phyloP scores from a whole-genome alignment of 805 yeast species.

The Saccharomyces paradoxus region DNA sequence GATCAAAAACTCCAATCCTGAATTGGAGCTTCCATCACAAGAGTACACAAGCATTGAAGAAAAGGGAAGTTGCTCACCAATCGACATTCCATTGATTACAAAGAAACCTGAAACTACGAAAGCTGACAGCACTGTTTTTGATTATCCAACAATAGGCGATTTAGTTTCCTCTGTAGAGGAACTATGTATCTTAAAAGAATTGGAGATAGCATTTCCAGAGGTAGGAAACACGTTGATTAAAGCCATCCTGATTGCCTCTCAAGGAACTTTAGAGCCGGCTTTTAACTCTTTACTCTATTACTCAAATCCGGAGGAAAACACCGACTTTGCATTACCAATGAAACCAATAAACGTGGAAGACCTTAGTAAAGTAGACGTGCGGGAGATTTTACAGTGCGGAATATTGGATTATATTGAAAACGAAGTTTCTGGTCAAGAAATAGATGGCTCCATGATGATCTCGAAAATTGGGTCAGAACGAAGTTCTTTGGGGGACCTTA shows the following conservation, averaged over 20 bases:
- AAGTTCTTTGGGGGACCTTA: neutral
- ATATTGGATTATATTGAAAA: neutral
- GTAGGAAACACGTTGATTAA: conserved; percentile 61
- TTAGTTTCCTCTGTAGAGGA: neutral
- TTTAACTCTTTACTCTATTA: conserved; percentile 78
- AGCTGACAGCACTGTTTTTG: conserved; percentile 8
- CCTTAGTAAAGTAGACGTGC: neutral
- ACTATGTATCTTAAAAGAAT: conserved; percentile 34
- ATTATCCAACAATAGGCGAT: neutral
- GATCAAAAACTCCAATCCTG: neutral
- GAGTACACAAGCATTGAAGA: conserved; percentile 4
- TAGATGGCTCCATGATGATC: neutral
- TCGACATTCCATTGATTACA: conserved; percentile 10
- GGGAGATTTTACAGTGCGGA: neutral
- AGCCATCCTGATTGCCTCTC: conserved; percentile 79
- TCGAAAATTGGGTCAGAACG: neutral
- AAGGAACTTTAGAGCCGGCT: conserved; percentile 73
- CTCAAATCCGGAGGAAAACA: conserved; percentile 56
- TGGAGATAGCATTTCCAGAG: conserved; percentile 80
- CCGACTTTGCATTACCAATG: conserved; percentile 43
- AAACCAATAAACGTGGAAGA: conserved; percentile 15
- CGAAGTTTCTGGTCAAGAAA: neutral
- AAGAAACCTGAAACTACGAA: conserved; percentile 1
- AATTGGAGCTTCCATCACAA: neutral
- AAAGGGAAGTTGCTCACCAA: conserved; percentile 3